Evolutionary conservation across 225 moss, liverwort and hornwort genomes (phyloP).

Genomic region (Pleurozium schreberi): DNA sequence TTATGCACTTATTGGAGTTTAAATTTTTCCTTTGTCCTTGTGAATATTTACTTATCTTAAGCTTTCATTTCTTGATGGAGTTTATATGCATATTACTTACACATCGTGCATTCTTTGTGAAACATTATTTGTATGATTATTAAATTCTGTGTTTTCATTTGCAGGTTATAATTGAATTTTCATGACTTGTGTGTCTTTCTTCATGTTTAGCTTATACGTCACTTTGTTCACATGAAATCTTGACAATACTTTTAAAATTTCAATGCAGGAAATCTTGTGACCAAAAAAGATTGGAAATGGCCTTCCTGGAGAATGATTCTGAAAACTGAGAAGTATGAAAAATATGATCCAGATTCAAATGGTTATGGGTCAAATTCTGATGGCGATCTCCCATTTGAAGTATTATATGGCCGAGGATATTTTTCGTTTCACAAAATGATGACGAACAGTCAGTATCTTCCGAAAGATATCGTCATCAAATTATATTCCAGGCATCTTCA

Average conservation of each 20-base stretch:
- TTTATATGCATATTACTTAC: background rate
- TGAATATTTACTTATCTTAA: background rate
- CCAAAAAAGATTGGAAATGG: background rate
- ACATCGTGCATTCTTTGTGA: background rate
- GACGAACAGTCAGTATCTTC: background rate
- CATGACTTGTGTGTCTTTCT: background rate
- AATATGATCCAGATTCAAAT: background rate
- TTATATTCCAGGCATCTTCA: constrained; percentile 3
- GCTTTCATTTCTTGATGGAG: no score
- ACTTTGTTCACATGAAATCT: accelerated
- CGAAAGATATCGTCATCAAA: background rate
- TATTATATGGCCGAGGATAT: background rate
- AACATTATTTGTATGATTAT: no score
- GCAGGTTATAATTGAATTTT: background rate
- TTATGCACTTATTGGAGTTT: background rate
- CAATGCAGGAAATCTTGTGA: background rate
- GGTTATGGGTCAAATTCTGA: accelerated
- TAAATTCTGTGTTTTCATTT: background rate
- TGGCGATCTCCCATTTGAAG: background rate
- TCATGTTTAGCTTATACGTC: accelerated
- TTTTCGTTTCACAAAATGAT: accelerated
- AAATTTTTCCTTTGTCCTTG: accelerated
- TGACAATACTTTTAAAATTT: background rate
- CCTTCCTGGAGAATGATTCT: accelerated
- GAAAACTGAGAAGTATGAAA: accelerated